phyloP scores from a whole-genome alignment of 352 stramenopile species.

The Phytophthora cactorum region DNA sequence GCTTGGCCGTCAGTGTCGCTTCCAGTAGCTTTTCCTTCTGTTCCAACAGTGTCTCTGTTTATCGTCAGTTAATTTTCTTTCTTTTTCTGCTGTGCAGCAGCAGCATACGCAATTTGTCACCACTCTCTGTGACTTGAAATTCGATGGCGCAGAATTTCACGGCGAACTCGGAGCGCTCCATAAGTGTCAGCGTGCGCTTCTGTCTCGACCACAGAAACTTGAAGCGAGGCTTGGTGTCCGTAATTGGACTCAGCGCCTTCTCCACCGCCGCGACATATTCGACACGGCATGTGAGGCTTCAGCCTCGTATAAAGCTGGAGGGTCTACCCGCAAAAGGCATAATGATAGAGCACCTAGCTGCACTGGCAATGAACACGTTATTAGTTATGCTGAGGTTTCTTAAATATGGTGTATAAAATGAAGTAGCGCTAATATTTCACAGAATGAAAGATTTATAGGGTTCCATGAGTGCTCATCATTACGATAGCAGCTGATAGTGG shows the following conservation, averaged over 20 bases:
- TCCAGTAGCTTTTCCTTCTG: too few species aligned
- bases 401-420: too few species aligned
- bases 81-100: too few species aligned
- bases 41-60: too few species aligned
- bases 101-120: too few species aligned
- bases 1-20: conserved; percentile 45
- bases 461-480: too few species aligned
- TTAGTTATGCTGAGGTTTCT: too few species aligned
- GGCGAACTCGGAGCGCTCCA: conserved; percentile 43
- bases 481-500: conserved; percentile 8
- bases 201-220: conserved; percentile 50
- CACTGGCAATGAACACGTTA: too few species aligned
- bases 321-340: conserved; percentile 39
- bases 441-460: too few species aligned
- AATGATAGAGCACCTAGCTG: too few species aligned
- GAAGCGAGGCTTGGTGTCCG: conserved; percentile 24
- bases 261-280: conserved; percentile 46
- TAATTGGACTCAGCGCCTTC: conserved; percentile 12
- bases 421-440: too few species aligned
- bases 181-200: conserved; percentile 48
- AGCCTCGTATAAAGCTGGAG: conserved; percentile 34
- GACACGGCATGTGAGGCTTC: conserved; percentile 44
- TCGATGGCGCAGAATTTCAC: conserved; percentile 61
- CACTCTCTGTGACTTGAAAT: conserved; percentile 18
- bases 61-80: too few species aligned